Conservation (phyloP, 2,329 filamentous ascomycete genomes). For the Botryotinia calthae region DNA sequence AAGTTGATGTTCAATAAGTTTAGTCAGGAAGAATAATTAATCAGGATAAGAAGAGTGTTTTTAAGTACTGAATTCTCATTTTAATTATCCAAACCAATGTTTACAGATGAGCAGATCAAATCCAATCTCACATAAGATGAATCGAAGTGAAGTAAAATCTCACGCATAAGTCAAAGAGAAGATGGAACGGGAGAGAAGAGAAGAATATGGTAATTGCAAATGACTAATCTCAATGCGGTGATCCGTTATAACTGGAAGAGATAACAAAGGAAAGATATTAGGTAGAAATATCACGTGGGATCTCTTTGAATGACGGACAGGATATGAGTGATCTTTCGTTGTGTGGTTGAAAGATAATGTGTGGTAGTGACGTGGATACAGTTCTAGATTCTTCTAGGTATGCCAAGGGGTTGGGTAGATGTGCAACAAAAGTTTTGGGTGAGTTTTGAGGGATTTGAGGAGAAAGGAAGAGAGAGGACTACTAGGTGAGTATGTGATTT, state of each 20-base stretch:
- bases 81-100: neutral
- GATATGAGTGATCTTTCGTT: neutral
- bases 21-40: neutral
- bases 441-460: accelerated
- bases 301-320: neutral
- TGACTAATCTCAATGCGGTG: neutral
- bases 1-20: neutral
- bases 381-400: neutral
- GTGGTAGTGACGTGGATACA: neutral
- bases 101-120: neutral
- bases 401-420: neutral
- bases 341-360: neutral
- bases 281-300: neutral
- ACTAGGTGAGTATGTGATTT: neutral
- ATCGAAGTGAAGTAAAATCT: neutral
- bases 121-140: neutral
- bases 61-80: neutral
- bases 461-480: neutral
- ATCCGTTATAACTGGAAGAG: neutral
- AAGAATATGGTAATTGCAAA: neutral
- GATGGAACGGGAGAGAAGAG: no score
- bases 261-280: neutral
- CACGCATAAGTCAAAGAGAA: neutral
- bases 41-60: neutral
- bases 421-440: neutral